Conservation (phyloP, 805 yeast species). For the Candida xyloterini region DNA sequence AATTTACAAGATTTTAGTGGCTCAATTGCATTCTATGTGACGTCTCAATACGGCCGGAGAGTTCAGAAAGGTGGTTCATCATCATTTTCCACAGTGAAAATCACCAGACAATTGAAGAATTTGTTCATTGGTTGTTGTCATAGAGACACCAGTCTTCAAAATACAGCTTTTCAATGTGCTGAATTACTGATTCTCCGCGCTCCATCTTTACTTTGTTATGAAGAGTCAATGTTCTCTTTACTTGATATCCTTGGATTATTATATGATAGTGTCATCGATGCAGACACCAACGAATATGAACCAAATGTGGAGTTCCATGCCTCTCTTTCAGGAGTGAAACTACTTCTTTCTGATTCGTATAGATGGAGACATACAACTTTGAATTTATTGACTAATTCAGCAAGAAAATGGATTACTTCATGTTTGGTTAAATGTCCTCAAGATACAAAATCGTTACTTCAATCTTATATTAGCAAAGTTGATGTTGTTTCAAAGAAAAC, state of each 20-base stretch:
- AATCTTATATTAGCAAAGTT: slow-evolving; percentile 59
- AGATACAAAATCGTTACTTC: slow-evolving; percentile 77
- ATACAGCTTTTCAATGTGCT: slow-evolving; percentile 74
- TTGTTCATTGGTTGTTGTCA: slow-evolving; percentile 74
- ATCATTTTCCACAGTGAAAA: slow-evolving; percentile 53
- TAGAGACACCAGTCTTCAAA: slow-evolving; percentile 69
- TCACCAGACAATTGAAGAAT: slow-evolving; percentile 66
- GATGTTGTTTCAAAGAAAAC: slow-evolving; percentile 22
- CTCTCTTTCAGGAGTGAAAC: slow-evolving; percentile 40
- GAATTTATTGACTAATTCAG: slow-evolving; percentile 51
- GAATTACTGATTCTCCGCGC: slow-evolving; percentile 59
- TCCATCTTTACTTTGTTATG: slow-evolving; percentile 80
- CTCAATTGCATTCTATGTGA: slow-evolving; percentile 57
- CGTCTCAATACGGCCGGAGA: slow-evolving; percentile 51
- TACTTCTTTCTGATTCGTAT: slow-evolving; percentile 70
- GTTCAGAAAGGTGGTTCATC: slow-evolving; percentile 52
- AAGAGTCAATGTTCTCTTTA: slow-evolving; percentile 67
- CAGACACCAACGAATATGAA: slow-evolving; percentile 78
- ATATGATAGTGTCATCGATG: slow-evolving; percentile 78
- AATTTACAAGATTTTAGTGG: slow-evolving; percentile 70
- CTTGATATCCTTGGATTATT: slow-evolving; percentile 77
- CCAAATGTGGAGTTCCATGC: slow-evolving; percentile 69
- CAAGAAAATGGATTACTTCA: slow-evolving; percentile 64
- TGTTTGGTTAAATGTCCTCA: slow-evolving; percentile 58
- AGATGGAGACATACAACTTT: slow-evolving; percentile 73